phyloP scores from a whole-genome alignment of 139 green algal species.

The Ettlia oleoabundans region DNA sequence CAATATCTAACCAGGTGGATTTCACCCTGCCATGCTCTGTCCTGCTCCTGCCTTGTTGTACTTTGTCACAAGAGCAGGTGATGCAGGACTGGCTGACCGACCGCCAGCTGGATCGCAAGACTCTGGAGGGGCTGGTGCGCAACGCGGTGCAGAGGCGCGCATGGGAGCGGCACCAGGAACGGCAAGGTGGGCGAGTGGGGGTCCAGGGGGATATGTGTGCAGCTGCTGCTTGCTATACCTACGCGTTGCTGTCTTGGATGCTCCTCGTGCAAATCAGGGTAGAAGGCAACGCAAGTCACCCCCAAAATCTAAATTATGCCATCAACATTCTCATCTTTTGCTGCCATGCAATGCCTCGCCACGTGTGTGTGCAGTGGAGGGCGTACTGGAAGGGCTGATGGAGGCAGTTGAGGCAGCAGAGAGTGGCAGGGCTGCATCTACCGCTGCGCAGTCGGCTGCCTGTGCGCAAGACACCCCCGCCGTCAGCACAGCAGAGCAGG shows the following conservation, averaged over 20 bases:
- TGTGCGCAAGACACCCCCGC: background rate
- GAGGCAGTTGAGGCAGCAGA: background rate
- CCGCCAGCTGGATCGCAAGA: constrained; percentile 61
- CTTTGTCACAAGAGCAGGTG: constrained; percentile 21
- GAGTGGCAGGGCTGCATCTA: background rate
- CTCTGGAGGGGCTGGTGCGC: constrained; percentile 50
- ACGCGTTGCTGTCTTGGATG: background rate
- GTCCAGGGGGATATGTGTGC: too few species aligned
- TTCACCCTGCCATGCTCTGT: background rate
- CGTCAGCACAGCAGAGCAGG: background rate
- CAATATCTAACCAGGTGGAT: too few species aligned
- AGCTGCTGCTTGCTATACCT: too few species aligned
- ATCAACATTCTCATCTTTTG: too few species aligned
- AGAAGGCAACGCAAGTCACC: too few species aligned
- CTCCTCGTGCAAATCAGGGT: too few species aligned
- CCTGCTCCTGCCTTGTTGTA: background rate
- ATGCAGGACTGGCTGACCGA: constrained; percentile 78
- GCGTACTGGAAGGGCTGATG: constrained; percentile 35
- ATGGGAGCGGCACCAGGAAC: background rate
- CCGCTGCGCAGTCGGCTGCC: background rate
- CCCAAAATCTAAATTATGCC: too few species aligned
- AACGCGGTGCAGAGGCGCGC: constrained; percentile 37
- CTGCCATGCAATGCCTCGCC: background rate
- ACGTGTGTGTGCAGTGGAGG: constrained; percentile 24
- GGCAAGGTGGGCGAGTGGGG: too few species aligned